Base-by-base conservation (phyloP, 139 green algal genomes). In the Chlamydomonas sp. region DNA sequence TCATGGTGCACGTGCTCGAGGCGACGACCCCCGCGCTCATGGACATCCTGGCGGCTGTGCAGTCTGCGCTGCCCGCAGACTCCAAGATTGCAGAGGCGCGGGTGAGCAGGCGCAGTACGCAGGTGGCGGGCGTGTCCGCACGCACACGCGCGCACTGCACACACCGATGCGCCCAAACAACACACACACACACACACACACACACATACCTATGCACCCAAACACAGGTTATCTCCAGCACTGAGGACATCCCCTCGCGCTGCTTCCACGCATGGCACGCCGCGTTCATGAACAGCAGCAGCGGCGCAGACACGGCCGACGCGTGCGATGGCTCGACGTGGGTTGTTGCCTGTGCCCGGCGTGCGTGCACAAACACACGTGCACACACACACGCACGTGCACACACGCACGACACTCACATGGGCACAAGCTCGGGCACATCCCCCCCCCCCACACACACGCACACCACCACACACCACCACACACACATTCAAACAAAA, bases 221-320 rank as follows among this genome's bases (percentile, higher is more conserved):
- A 2, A 22, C 26, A 0, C 60, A 79, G 72, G 65, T 83, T 0
- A 36, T 83, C 1, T 67, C 71, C 65, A 78, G 73, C 65, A 79
- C 69, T 20, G 77, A 83, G 73, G 77, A 83, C 58, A 75, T 83
- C 35, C 77, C 77, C 0, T 48, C 20, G 3, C 65, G 77, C 8
- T 73, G 73, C 65, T 83, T 72, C 38, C 59, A 39, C 24, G 36
- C n/a, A 48, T 83, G 72, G 71, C 66, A 79, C 35, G 58, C 60
- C 31, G 69, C 72, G 4, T 83, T 73, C 43, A 31, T 79, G 35
- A 67, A 58, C 58, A 70, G 73, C 28, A 33, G 22, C 37, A 75
- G 65, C 48, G 29, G 31, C 4, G 65, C 57, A n/a, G 73, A 79
- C 49, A 38, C 16, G 20, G 76, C 79, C 69, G 77, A 83, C 64